These are phyloP conservation scores for Holtermanniella nyarrowii DNA, from an alignment of 768 basidiomycete species.

Conservation along the genomic window DNA sequence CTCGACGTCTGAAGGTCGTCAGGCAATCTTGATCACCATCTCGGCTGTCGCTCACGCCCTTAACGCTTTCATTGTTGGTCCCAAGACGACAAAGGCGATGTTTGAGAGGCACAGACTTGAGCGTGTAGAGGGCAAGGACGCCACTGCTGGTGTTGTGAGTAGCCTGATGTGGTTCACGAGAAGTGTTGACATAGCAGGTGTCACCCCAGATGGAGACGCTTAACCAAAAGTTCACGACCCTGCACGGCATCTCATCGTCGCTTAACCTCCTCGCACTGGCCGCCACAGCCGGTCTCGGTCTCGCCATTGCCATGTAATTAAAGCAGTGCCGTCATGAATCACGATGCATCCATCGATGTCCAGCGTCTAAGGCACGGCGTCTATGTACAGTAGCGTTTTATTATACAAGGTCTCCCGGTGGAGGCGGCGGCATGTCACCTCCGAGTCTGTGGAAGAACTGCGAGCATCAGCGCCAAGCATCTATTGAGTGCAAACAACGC, in stretches of 20 bases:
- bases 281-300: constrained; percentile 30
- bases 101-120: constrained; percentile 61
- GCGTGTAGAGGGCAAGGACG: constrained; percentile 60
- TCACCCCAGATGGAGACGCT: constrained; percentile 58
- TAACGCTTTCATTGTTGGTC: constrained; percentile 64
- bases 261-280: constrained; percentile 54
- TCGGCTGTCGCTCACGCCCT: constrained; percentile 44
- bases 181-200: neutral
- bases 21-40: constrained; percentile 24
- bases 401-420: neutral
- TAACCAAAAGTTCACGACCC: constrained; percentile 55
- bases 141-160: constrained; percentile 57
- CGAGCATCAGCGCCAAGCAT: neutral
- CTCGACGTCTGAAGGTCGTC: constrained; percentile 25
- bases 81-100: constrained; percentile 65
- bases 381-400: neutral
- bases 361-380: neutral
- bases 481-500: neutral
- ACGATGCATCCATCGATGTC: neutral
- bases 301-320: constrained; percentile 26
- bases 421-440: neutral
- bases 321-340: neutral
- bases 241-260: constrained; percentile 62
- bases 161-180: neutral
- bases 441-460: neutral